Percentiles rank a stretch among this genome's conserved stretches.
These are phyloP conservation scores for Solanum verrucosum DNA, from an alignment of 257 asterid genomes.

Conservation along the genomic window DNA sequence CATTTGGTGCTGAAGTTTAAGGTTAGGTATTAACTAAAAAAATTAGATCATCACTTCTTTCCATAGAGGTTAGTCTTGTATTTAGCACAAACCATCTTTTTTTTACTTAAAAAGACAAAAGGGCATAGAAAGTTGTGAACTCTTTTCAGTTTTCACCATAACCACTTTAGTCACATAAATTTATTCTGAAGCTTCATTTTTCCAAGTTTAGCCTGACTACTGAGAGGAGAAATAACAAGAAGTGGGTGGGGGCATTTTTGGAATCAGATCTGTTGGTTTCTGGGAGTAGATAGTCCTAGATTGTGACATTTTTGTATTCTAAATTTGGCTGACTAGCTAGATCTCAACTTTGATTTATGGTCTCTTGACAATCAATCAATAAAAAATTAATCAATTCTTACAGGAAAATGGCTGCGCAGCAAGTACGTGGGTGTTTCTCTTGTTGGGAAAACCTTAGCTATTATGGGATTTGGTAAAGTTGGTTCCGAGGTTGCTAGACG, in stretches of 20 bases:
- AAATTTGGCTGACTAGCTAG: neutral
- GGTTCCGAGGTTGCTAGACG: constrained; percentile 68
- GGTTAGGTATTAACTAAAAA: neutral
- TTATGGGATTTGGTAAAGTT: constrained; percentile 97
- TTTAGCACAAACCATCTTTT: neutral
- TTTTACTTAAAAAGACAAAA: neutral
- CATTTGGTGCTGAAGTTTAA: neutral
- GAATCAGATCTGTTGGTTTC: neutral
- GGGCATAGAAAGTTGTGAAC: neutral
- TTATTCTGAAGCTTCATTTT: neutral
- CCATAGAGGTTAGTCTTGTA: neutral
- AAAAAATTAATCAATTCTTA: neutral
- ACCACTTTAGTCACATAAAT: neutral
- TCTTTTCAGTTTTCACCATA: neutral
- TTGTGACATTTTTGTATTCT: neutral
- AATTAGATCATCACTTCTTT: neutral
- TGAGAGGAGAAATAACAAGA: neutral
- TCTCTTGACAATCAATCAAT: neutral
- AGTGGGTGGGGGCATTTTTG: neutral
- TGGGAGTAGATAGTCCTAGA: neutral
- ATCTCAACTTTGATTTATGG: neutral
- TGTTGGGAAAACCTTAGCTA: constrained; percentile 88
- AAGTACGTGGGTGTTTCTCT: constrained; percentile 72
- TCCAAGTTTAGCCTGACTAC: neutral
- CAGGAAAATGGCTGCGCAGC: constrained; percentile 82